A percentile compares a stretch with the other conserved stretches of the same genome.
Conservation (phyloP, 192 early-diverging fungal genomes). For the Spizellomyces sp. region DNA sequence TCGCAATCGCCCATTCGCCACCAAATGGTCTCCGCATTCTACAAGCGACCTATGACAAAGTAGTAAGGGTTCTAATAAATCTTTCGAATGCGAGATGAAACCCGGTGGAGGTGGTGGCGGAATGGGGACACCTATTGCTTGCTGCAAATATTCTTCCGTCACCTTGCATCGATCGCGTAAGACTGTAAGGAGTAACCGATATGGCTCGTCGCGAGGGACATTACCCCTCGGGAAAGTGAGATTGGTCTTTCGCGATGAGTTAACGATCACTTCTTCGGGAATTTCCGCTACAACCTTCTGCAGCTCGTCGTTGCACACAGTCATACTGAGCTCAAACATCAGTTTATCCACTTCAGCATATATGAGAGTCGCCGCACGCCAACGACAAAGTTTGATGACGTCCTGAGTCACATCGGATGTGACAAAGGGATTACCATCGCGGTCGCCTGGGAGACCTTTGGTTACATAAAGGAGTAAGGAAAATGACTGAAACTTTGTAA, state of each 20-base stretch:
- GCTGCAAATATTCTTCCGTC: slow-evolving; percentile 35
- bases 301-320: slow-evolving; percentile 14
- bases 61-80: slow-evolving; percentile 34
- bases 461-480: too few relatives aligned
- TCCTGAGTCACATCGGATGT: slow-evolving; percentile 36
- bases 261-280: slow-evolving; percentile 17
- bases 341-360: slow-evolving; percentile 36
- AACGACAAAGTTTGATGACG: slow-evolving; percentile 38
- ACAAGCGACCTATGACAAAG: slow-evolving; percentile 30
- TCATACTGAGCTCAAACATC: slow-evolving; percentile 40
- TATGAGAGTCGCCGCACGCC: slow-evolving; percentile 40
- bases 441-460: slow-evolving; percentile 7
- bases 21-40: slow-evolving; percentile 18
- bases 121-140: slow-evolving; percentile 23
- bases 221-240: slow-evolving; percentile 34
- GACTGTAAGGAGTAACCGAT: slow-evolving; percentile 26
- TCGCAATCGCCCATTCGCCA: slow-evolving; percentile 36
- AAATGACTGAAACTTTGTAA: too few relatives aligned
- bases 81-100: slow-evolving; percentile 22
- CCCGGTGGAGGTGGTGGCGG: slow-evolving; percentile 34
- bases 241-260: slow-evolving; percentile 28
- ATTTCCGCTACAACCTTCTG: slow-evolving; percentile 6
- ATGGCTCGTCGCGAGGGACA: slow-evolving; percentile 38
- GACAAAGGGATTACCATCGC: slow-evolving; percentile 44
- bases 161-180: slow-evolving; percentile 34